Conservation (phyloP, 2,329 filamentous ascomycete species). For the Chaetomium olivaceum region DNA sequence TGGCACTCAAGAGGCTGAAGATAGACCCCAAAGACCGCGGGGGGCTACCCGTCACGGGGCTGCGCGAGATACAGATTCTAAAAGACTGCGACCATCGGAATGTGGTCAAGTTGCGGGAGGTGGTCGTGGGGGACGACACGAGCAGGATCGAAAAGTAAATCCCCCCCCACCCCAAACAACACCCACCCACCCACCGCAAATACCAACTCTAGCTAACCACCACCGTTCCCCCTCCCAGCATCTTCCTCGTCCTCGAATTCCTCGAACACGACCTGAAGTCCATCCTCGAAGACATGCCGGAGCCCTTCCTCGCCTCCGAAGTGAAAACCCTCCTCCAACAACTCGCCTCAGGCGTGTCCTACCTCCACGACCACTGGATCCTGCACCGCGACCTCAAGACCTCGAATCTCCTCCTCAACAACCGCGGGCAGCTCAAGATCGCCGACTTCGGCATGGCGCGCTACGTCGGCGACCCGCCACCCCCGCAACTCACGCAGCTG, state of each 20-base stretch:
- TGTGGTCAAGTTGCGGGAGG: constrained; percentile 77
- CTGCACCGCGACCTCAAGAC: constrained; percentile 93
- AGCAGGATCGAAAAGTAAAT: constrained; percentile 60
- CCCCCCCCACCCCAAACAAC: constrained; percentile 23
- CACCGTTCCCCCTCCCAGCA: constrained; percentile 48
- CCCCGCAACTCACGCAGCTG: constrained; percentile 79
- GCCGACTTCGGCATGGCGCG: constrained; percentile 98
- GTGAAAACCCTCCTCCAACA: constrained; percentile 88
- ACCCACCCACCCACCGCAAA: background rate
- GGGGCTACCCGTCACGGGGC: constrained; percentile 85
- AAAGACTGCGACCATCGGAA: constrained; percentile 78
- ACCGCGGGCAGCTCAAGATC: constrained; percentile 90
- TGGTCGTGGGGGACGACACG: constrained; percentile 71
- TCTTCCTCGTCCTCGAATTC: constrained; percentile 96
- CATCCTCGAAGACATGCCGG: constrained; percentile 88
- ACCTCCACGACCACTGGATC: constrained; percentile 88
- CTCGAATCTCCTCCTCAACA: constrained; percentile 91
- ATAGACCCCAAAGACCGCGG: constrained; percentile 72
- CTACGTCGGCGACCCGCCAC: constrained; percentile 75
- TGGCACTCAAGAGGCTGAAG: constrained; percentile 93
- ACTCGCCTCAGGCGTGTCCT: constrained; percentile 75
- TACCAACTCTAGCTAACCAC: background rate
- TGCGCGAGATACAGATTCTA: constrained; percentile 91
- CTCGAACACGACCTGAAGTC: constrained; percentile 95
- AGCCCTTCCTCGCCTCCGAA: constrained; percentile 90